Evolutionary conservation across 805 yeast genomes (phyloP).

Genomic region (Candida ortonii): DNA sequence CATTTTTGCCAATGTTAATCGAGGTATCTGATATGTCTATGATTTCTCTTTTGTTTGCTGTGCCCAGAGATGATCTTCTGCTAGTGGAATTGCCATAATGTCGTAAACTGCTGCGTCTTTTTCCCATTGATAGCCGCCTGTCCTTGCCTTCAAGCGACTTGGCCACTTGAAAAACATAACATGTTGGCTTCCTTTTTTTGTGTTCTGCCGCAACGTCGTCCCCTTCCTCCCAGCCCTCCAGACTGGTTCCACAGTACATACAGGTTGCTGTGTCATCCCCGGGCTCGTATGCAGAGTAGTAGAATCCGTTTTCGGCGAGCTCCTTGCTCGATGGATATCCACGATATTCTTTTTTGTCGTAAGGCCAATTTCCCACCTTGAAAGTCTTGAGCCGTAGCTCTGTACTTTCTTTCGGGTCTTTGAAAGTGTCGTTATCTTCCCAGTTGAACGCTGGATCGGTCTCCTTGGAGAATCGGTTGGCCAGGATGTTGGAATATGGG

Average conservation of each 20-base stretch:
- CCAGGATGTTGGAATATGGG: slow-evolving; percentile 20
- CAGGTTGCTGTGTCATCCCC: slow-evolving; percentile 59
- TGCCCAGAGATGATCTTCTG: slow-evolving; percentile 1
- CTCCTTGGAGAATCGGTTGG: slow-evolving; percentile 14
- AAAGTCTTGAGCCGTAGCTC: slow-evolving; percentile 40
- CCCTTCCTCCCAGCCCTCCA: slow-evolving; percentile 68
- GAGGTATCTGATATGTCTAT: slow-evolving; percentile 5
- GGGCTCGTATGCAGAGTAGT: slow-evolving; percentile 46
- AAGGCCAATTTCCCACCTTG: slow-evolving; percentile 43
- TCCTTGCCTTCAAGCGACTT: too few relatives aligned
- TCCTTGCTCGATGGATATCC: slow-evolving; percentile 38
- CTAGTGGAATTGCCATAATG: neutral
- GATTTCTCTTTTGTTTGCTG: neutral
- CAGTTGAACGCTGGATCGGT: slow-evolving; percentile 17
- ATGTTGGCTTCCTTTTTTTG: slow-evolving; percentile 37
- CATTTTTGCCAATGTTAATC: slow-evolving; percentile 1
- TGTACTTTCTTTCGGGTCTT: slow-evolving; percentile 35
- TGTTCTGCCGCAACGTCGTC: slow-evolving; percentile 69
- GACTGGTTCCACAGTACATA: slow-evolving; percentile 57
- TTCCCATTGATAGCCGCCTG: slow-evolving; percentile 40
- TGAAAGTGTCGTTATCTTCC: slow-evolving; percentile 26
- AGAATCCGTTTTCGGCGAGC: slow-evolving; percentile 65
- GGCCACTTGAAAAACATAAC: slow-evolving; percentile 37
- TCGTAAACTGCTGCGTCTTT: neutral
- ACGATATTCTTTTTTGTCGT: slow-evolving; percentile 28